Evolutionary conservation across 2,329 filamentous ascomycete genomes (phyloP).

Genomic region (Escovopsis sp.): DNA sequence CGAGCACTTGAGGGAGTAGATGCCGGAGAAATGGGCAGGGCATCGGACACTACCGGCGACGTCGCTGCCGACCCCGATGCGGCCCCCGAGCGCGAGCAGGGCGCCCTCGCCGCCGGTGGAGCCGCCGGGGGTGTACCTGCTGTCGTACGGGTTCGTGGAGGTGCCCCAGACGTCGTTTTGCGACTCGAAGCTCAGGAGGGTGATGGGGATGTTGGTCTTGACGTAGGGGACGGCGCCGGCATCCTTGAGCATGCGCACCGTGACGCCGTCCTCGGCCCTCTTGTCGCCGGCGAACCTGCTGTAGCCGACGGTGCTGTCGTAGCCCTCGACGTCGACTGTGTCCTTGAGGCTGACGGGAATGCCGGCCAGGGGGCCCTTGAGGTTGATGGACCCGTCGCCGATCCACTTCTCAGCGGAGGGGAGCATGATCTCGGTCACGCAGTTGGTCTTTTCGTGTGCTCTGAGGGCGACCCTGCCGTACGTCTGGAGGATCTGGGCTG

Average conservation of each 20-base stretch:
- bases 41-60: constrained; percentile 79
- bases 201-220: constrained; percentile 83
- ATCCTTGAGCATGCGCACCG: constrained; percentile 67
- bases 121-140: constrained; percentile 74
- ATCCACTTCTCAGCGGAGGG: constrained; percentile 64
- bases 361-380: constrained; percentile 71
- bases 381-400: constrained; percentile 42
- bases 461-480: constrained; percentile 78
- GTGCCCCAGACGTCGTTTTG: constrained; percentile 68
- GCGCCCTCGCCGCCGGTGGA: constrained; percentile 79
- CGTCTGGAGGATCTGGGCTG: constrained; percentile 61
- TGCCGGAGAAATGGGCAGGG: constrained; percentile 79
- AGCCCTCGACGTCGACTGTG: constrained; percentile 64
- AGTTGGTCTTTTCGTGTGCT: constrained; percentile 79
- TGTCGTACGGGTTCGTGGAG: constrained; percentile 68
- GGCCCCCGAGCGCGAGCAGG: constrained; percentile 64
- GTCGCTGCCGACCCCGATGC: constrained; percentile 82
- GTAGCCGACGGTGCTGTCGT: constrained; percentile 72
- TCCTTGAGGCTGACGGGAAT: constrained; percentile 81
- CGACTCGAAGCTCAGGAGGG: constrained; percentile 74
- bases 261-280: constrained; percentile 49
- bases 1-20: constrained; percentile 75
- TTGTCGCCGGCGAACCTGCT: constrained; percentile 58
- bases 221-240: constrained; percentile 82
- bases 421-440: constrained; percentile 75